Evolutionary conservation across 2,329 filamentous ascomycete genomes (phyloP), one percentile per base, ranked within the genome.

Genomic region (Diaporthe australafricana): DNA sequence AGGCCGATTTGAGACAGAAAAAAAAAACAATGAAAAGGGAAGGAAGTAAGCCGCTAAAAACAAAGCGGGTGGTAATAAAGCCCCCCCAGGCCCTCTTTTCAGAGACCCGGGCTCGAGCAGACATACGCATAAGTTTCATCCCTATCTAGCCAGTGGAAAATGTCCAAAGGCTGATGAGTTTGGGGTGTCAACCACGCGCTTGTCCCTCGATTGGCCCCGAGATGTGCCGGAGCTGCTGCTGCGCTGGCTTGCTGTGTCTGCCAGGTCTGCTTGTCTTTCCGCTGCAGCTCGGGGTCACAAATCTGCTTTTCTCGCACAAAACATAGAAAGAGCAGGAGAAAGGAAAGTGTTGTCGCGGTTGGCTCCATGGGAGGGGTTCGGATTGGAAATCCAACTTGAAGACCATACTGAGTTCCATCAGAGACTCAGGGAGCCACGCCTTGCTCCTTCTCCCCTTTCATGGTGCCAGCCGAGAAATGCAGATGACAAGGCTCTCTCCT

Each of bases 21-120:
- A 74, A 67, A 72, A 72, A 74, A 74, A 71, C n/a, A 72, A 72
- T 73, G n/a, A n/a, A 76, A 72, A 72, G 68, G 74, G 72, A 77
- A 78, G 74, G 72, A 76, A 77, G 74, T 74, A 73, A 72, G 73
- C 69, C 75, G 76, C 74, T 17, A 42, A 35, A 63, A 30, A 25
- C 45, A 50, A 50, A 25, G 45, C 22, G 22, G 14, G 66, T 76
- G 74, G 74, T n/a, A n/a, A 75, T 71, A 78, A 77, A 38, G n/a
- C 52, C 6, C 25, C 42, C 53, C n/a, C 22, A 53, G 56, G 42
- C 27, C 57, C 11, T 63, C 27, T 32, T 22, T 22, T 35, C 42
- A 48, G 42, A 27, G 30, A 14, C 22, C 42, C 45, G 60, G 25
- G 45, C 45, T 25, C 60, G 30, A 38, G 11, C 30, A 45, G 27